Conservation (phyloP, 768 basidiomycete genomes). For the Lactifluus piperatus region DNA sequence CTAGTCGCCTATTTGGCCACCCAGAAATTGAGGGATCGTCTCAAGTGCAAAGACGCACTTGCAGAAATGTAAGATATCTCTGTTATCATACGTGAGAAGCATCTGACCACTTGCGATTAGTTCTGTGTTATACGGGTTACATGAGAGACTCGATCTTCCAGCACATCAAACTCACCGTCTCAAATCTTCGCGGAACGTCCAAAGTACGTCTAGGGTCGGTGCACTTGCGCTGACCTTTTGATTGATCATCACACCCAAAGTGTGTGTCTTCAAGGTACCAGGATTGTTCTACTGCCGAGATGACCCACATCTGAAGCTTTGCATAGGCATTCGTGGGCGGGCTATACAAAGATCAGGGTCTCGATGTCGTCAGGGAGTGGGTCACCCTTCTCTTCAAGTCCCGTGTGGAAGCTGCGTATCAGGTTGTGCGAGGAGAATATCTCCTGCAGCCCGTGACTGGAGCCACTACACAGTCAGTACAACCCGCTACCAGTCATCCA, state of each 20-base stretch:
- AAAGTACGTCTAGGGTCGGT: not conserved
- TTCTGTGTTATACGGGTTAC: not conserved
- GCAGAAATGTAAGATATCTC: not conserved
- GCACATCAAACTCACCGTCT: not conserved
- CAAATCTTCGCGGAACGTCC: not conserved
- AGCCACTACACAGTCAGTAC: not conserved
- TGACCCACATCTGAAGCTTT: not conserved
- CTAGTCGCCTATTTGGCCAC: not conserved
- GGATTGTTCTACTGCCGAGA: not conserved
- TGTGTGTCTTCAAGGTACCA: conserved; percentile 12
- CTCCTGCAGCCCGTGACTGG: not conserved
- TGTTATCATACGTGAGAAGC: not conserved
- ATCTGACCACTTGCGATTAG: not conserved
- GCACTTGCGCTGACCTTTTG: not conserved
- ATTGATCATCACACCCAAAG: not conserved
- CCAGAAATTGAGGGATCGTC: conserved; percentile 5
- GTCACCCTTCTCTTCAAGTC: not conserved
- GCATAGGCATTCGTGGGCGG: conserved; percentile 13
- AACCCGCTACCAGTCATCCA: not conserved
- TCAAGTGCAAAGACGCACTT: not conserved
- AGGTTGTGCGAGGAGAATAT: not conserved
- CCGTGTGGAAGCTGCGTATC: not conserved
- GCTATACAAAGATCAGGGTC: conserved; percentile 8
- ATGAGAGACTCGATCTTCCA: not conserved
- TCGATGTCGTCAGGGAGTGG: conserved; percentile 1